Base-by-base conservation (phyloP, 2,329 filamentous ascomycete species). In the Periconia sp. region DNA sequence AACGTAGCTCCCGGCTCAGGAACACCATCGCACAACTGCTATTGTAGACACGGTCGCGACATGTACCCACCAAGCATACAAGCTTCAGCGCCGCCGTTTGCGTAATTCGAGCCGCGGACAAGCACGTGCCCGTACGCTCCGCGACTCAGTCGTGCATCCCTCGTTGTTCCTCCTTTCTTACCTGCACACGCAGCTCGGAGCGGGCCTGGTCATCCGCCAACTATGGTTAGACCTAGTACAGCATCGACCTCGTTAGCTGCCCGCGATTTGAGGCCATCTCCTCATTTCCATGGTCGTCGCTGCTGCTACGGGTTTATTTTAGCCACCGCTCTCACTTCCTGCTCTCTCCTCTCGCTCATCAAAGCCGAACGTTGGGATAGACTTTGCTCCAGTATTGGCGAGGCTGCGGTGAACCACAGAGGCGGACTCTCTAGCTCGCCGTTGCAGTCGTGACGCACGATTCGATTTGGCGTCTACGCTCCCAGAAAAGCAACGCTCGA, bases 371-470 rank as follows among this genome's bases (percentile, higher is more conserved):
- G 33, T 42, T 35, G 33, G 41, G 38, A 46, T 43, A 42, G 26
- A 36, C 36, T 46, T 30, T 28, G 11, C 24, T 39, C 30, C 30
- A 5, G 25, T 21, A 21, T 32, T 36, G 31, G 33, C 23, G 43
- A 48, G 37, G 40, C 48, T 45, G 41, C 29, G 36, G 8, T 12
- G 40, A 46, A 46, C 50, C 50, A 36, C 23, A 25, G 35, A 28
- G 17, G 35, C 48, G 44, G 50, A 31, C 32, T 42, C 35, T 33
- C 34, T 54, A 44, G 50, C 36, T 24, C 21, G 39, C 47, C 47
- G 44, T 51, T 46, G 25, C 26, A 47, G 31, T 28, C 33, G n/a
- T 42, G 50, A 48, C 23, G 16, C 40, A 33, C 30, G 16, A 28
- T 22, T 37, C 26, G 23, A 42, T 29, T 19, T 30, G 44, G 19